A percentile compares a stretch with the other conserved stretches of the same genome.
phyloP scores from a whole-genome alignment of 2,329 filamentous ascomycete genomes.

The Lecanosticta acicola region DNA sequence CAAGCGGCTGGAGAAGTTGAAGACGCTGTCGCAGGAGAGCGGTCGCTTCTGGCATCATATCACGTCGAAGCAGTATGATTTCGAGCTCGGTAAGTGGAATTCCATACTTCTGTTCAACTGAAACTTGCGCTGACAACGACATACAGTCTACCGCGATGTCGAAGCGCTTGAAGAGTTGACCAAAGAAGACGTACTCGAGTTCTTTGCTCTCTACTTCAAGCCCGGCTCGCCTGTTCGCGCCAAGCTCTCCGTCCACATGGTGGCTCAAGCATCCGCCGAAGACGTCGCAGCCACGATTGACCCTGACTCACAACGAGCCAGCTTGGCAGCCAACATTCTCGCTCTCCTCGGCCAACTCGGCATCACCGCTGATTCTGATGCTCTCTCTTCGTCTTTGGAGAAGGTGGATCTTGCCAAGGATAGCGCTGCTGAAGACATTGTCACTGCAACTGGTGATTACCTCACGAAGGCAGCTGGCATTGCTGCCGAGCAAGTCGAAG shows the following conservation, averaged over 20 bases:
- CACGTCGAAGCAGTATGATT: slow-evolving; percentile 80
- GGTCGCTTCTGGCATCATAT: slow-evolving; percentile 80
- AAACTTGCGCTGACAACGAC: too few species aligned
- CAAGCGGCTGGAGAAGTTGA: slow-evolving; percentile 81
- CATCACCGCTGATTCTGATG: slow-evolving; percentile 39
- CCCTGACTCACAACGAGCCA: slow-evolving; percentile 39
- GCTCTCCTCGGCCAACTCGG: slow-evolving; percentile 46
- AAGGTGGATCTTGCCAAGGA: slow-evolving; percentile 40
- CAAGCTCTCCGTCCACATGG: slow-evolving; percentile 79
- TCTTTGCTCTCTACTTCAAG: slow-evolving; percentile 70
- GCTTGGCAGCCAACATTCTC: slow-evolving; percentile 39
- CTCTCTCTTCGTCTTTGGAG: slow-evolving; percentile 41
- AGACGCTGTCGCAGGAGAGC: slow-evolving; percentile 84
- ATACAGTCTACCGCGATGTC: slow-evolving; percentile 72
- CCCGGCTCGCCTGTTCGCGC: slow-evolving; percentile 67
- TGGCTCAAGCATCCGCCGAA: slow-evolving; percentile 58
- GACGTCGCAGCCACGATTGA: slow-evolving; percentile 32
- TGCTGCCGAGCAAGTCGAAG: slow-evolving; percentile 44
- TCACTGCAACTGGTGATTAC: slow-evolving; percentile 41
- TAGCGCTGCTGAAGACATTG: slow-evolving; percentile 29
- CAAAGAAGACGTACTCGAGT: slow-evolving; percentile 72
- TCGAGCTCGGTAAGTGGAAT: slow-evolving; percentile 64
- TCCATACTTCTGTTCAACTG: slow-evolving; percentile 3
- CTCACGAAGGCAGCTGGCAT: slow-evolving; percentile 41
- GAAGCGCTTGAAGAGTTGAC: slow-evolving; percentile 66